Evolutionary conservation across 176 grass and related monocot genomes (phyloP), one percentile per base, ranked within the genome.

Genomic region (Aechmea fasciata): DNA sequence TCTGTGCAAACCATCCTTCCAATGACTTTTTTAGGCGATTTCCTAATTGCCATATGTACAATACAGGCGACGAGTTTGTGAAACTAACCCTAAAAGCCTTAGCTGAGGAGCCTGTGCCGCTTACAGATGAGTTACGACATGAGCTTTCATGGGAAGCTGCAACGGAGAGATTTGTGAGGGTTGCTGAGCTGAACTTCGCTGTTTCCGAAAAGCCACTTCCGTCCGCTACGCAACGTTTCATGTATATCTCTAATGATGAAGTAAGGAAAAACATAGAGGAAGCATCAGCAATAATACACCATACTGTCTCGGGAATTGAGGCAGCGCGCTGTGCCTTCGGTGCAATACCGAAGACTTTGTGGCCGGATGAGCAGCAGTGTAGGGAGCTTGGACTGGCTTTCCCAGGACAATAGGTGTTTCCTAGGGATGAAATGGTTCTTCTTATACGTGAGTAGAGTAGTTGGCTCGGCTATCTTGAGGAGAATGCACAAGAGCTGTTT

Each of bases 21-120:
- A 99, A 99, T 57, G 89, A 93, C 3, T 99, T 99, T 80, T 99
- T 99, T 82, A 93, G 77, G 79, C 85, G 81, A 59, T 93, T 99
- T 74, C 89, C 87, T 13, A 99, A 99, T 77, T 99, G 94, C 70
- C 78, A 85, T 54, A 87, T 84, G 52, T 93, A 99, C 67, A 85
- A 71, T 82, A 99, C 65, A 0, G 73, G 83, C 57, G 79, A 47
- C 64, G 84, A 99, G 55, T 99, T 99, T 53, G 84, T 85, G 13
- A 85, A 78, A 68, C 53, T 99, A 51, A 88, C 82, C 3, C 77
- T 93, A 29, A 85, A 79, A 85, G 82, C 89, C 19, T 23, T 93
- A 68, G 70, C 48, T 15, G 69, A 84, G 81, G 84, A 87, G 29
- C 87, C 87, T 18, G 64, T 85, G 47, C 89, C 84, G 65, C 77